Percentiles rank a stretch among this genome's conserved stretches.
Evolutionary conservation across 2,329 filamentous ascomycete genomes (phyloP).

Genomic region (Aureobasidium subglaciale): DNA sequence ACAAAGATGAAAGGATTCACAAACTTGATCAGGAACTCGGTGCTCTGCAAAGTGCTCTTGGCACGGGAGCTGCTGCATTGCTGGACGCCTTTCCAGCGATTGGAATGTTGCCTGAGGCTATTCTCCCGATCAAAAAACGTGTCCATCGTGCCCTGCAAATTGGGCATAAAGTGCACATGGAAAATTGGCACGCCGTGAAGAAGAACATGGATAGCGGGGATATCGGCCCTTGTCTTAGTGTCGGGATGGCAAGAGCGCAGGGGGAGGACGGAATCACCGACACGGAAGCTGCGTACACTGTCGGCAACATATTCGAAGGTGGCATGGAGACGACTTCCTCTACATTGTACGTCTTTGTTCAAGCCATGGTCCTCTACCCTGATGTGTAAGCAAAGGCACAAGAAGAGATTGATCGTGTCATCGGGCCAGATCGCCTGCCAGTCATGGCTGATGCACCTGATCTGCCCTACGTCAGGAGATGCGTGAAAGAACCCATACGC

Average conservation of each 20-base stretch:
- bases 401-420: constrained; percentile 21
- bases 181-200: neutral
- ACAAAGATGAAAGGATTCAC: constrained; percentile 37
- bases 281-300: constrained; percentile 28
- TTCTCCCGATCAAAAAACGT: constrained; percentile 18
- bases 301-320: constrained; percentile 30
- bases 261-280: constrained; percentile 22
- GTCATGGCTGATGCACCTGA: constrained; percentile 26
- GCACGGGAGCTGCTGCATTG: constrained; percentile 38
- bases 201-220: neutral
- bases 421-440: constrained; percentile 24
- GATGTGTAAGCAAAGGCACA: constrained; percentile 19
- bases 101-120: constrained; percentile 37
- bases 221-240: constrained; percentile 1
- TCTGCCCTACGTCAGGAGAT: constrained; percentile 28
- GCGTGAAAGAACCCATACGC: constrained; percentile 29
- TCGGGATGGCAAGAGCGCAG: constrained; percentile 22
- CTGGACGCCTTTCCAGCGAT: constrained; percentile 43
- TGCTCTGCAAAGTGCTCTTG: constrained; percentile 35
- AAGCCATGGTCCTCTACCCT: constrained; percentile 23
- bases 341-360: constrained; percentile 30
- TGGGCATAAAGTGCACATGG: neutral
- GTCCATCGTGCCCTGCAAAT: constrained; percentile 3
- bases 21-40: constrained; percentile 39
- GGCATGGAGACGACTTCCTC: constrained; percentile 36